These are phyloP conservation scores for Solanum medicagineum DNA, from an alignment of 257 asterid species.

Conservation along the genomic window DNA sequence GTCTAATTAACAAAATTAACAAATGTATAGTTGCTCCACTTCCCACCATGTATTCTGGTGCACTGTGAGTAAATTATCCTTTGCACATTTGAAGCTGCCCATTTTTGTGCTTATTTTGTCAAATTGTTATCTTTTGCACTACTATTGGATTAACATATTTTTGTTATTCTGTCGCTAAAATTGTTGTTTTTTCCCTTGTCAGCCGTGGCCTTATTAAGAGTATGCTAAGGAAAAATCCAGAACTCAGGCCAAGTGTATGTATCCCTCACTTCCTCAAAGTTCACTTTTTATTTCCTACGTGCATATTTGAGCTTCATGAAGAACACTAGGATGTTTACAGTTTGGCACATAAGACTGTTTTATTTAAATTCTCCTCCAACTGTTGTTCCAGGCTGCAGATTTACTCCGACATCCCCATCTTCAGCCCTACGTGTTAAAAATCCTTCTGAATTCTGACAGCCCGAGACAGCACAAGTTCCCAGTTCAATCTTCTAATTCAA, in stretches of 20 bases:
- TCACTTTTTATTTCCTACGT: neutral
- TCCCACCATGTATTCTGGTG: slow-evolving; percentile 75
- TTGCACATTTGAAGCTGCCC: neutral
- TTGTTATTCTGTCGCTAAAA: neutral
- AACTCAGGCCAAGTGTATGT: slow-evolving; percentile 84
- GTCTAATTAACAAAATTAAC: slow-evolving; percentile 86
- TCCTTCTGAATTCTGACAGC: slow-evolving; percentile 43
- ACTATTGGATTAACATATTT: neutral
- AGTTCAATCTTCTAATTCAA: slow-evolving; percentile 13
- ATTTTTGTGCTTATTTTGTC: neutral
- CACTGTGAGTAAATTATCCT: slow-evolving; percentile 57
- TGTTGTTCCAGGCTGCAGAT: slow-evolving; percentile 67
- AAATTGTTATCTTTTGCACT: neutral
- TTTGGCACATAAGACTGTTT: neutral
- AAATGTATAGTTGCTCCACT: slow-evolving; percentile 85
- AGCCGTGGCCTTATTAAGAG: slow-evolving; percentile 93
- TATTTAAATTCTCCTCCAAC: neutral
- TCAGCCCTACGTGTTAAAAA: slow-evolving; percentile 51
- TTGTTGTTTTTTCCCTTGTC: slow-evolving; percentile 1
- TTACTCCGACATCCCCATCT: slow-evolving; percentile 76
- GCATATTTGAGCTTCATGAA: neutral
- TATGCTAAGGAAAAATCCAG: slow-evolving; percentile 90
- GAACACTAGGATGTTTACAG: neutral
- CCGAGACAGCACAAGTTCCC: slow-evolving; percentile 57
- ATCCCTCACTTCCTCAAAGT: neutral